Evolutionary conservation across 2,329 filamentous ascomycete species (phyloP).

Genomic region (Aspergillus niger): DNA sequence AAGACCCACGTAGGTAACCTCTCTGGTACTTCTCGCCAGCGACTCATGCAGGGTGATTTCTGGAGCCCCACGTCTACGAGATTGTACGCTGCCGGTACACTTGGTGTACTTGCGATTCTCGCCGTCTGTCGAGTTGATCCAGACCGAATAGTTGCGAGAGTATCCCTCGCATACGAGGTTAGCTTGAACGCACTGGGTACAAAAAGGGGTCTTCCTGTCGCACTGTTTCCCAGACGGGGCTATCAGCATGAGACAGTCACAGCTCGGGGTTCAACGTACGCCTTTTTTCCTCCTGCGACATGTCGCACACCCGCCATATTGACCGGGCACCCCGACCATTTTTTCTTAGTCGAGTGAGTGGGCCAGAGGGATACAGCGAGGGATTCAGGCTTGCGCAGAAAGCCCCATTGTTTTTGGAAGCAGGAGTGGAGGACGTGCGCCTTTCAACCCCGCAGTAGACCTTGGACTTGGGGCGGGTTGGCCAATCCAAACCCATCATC

Average conservation of each 20-base stretch:
- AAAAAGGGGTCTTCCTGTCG: constrained; percentile 4
- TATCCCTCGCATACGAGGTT: constrained; percentile 6
- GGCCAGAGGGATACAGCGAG: no score
- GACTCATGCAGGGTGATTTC: constrained; percentile 1
- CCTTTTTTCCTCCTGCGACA: constrained; percentile 3
- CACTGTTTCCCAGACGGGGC: neutral
- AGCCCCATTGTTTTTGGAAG: no score
- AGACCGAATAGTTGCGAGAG: neutral
- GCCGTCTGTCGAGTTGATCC: constrained; percentile 6
- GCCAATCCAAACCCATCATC: no score
- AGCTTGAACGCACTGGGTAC: constrained; percentile 2
- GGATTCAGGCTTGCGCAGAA: no score
- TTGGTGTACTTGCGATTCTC: neutral
- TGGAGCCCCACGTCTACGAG: neutral
- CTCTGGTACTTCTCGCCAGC: neutral
- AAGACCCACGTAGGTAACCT: neutral
- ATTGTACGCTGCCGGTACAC: neutral
- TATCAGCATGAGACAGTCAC: neutral
- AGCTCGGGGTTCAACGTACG: neutral
- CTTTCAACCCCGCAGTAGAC: no score
- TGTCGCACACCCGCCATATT: neutral
- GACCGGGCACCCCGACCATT: neutral
- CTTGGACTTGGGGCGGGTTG: no score
- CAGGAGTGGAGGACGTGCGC: no score
- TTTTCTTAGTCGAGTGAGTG: neutral